phyloP scores from a whole-genome alignment of 78 protist genomes.

The Acrasis kona region DNA sequence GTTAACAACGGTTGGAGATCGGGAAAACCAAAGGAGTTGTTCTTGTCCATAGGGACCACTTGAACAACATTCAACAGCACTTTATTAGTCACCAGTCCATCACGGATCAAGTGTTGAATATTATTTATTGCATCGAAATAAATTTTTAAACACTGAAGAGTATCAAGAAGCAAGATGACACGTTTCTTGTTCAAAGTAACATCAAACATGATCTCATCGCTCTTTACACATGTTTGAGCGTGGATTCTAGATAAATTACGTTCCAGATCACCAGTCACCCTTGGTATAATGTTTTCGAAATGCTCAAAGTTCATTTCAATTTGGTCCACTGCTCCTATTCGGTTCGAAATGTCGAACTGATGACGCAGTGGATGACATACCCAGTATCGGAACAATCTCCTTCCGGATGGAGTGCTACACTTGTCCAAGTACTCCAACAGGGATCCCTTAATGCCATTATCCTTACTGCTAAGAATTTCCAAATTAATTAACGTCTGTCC shows the following conservation, averaged over 20 bases:
- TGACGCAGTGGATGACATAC: slow-evolving; percentile 26
- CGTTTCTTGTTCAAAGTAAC: too few relatives aligned
- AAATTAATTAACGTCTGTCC: slow-evolving; percentile 19
- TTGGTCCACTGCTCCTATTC: slow-evolving; percentile 30
- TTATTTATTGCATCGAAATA: too few relatives aligned
- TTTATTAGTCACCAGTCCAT: too few relatives aligned
- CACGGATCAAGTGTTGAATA: too few relatives aligned
- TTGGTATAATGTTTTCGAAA: neutral
- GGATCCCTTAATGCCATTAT: slow-evolving; percentile 12
- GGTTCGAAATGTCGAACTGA: slow-evolving; percentile 4
- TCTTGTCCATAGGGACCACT: too few relatives aligned
- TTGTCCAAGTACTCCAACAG: slow-evolving; percentile 6
- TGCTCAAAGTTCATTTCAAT: neutral
- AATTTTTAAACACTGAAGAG: too few relatives aligned
- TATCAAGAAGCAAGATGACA: too few relatives aligned
- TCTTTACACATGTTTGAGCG: too few relatives aligned
- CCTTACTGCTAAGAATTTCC: slow-evolving; percentile 19
- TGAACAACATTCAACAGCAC: too few relatives aligned
- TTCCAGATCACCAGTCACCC: neutral
- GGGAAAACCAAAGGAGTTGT: neutral
- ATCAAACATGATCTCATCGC: too few relatives aligned
- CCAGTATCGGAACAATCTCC: slow-evolving; percentile 28
- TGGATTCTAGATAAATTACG: neutral
- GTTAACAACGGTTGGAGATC: neutral
- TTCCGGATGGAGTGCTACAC: slow-evolving; percentile 21